Conservation (phyloP, 495 filamentous ascomycete genomes). For the Lasiosphaeria hispida region DNA sequence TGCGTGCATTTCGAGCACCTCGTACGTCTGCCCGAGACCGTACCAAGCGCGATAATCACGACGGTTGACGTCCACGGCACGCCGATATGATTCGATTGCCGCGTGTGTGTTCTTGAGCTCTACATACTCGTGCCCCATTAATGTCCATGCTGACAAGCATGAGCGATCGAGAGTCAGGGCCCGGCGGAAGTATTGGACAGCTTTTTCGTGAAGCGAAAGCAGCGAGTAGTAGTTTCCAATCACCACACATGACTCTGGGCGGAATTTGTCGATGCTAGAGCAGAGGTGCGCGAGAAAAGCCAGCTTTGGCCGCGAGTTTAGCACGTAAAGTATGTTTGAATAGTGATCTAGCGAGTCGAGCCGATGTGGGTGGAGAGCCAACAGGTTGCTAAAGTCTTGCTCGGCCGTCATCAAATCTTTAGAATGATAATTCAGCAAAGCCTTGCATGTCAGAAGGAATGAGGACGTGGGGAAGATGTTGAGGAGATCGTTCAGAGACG, state of each 20-base stretch:
- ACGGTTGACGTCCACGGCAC: constrained; percentile 93
- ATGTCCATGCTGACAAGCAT: constrained; percentile 92
- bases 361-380: constrained; percentile 78
- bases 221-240: constrained; percentile 97
- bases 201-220: constrained; percentile 93
- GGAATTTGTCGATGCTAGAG: constrained; percentile 87
- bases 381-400: constrained; percentile 75
- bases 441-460: constrained; percentile 86
- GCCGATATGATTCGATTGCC: constrained; percentile 93
- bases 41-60: constrained; percentile 99
- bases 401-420: constrained; percentile 89
- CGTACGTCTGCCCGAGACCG: constrained; percentile 94
- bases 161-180: constrained; percentile 91
- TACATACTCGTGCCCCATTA: constrained; percentile 99
- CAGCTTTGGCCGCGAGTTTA: constrained; percentile 79
- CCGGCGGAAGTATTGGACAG: constrained; percentile 94
- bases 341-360: constrained; percentile 91
- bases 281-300: constrained; percentile 90
- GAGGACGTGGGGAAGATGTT: constrained; percentile 79
- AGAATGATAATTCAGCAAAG: constrained; percentile 87
- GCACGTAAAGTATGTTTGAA: constrained; percentile 94
- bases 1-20: constrained; percentile 95
- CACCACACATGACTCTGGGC: constrained; percentile 94
- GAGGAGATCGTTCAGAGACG: constrained; percentile 71
- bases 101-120: constrained; percentile 99